Base-by-base conservation (phyloP, 495 filamentous ascomycete species). In the Aspergillus heteromorphus region DNA sequence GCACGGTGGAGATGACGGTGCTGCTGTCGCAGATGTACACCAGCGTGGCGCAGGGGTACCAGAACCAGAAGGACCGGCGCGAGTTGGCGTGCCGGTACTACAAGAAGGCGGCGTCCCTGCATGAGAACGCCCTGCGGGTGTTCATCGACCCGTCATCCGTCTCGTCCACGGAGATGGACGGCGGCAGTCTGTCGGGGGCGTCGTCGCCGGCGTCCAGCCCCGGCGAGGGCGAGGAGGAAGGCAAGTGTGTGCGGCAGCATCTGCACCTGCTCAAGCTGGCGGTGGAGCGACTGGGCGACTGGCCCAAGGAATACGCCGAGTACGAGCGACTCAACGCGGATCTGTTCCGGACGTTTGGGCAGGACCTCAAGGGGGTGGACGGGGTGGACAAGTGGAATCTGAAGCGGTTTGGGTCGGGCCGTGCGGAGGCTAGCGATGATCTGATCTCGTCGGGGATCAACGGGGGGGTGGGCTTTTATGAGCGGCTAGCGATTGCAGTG, bases 1-100 rank as follows among this genome's bases (percentile, higher is more conserved):
- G 53, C 47, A 70, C 71, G 27, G 41, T 72, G 17, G 69, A 72
- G 49, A 72, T 73, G 64, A 70, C 71, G 1, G 62, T 67, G 14
- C 59, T 73, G 18, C 63, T 72, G 1, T 68, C 71, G 10, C 71
- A 73, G 59, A 56, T 73, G 45, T 73, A 72, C 58, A 70, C 69
- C 9, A 65, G 63, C 14, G 65, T 73, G 40, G 69, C 65, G 2
- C 65, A 69, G 51, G 47, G 59, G 1, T 71, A 70, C 59, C 69
- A 70, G 50, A 29, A 36, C 40, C 56, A 64, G 25, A 65, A 71
- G 55, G 60, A 60, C 18, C 61, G 65, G 14, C 67, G 67, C 27
- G 66, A 67, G 51, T 60, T 72, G 54, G 67, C 66, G 1, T 58
- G 62, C 54, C 69, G 70, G 51, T 74, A 74, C 62, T 74, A 71